Base-by-base conservation (phyloP, 208 protist genomes). In the Wallacemonas sp. region DNA sequence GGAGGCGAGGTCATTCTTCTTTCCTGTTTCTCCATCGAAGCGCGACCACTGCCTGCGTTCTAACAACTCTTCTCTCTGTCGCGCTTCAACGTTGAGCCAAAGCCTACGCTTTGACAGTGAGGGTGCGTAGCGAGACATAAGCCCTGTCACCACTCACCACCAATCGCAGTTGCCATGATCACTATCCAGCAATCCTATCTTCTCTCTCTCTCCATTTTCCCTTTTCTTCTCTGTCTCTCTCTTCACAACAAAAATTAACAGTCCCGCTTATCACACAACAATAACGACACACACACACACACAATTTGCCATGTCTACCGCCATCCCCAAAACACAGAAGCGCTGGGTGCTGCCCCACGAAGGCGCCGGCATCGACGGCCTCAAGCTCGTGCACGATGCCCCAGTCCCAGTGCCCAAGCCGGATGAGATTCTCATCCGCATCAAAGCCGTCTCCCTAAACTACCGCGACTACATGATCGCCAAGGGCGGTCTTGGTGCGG, bases 271-370 rank as follows among this genome's bases (percentile, higher is more conserved):
- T 41, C 6, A 6, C 36, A 14, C 6, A 41, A 41, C 14, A 49
- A 49, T 12, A 49, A 49, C 5, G 6, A 49, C 44, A 23, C 9
- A 49, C 17, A 9, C 19, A 49, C 19, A 21, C 19, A 14, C 5
- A 26, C 44, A 54, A 43, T n/a, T 34, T n/a, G n/a, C n/a, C n/a
- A 55, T 55, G 47, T 12, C 47, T 32, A 16, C 47, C 17, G 2
- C 52, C 2, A 33, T 58, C 17, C 52, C 52, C n/a, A 23, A 6
- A 11, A 38, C 29, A 41, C 30, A 58, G 19, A 58, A 69, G 66
- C 47, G 70, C 47, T 78, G 72, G 72, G 56, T 68, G 24, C 66
- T 78, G 57, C 72, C 72, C 44, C 47, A 71, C 14, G 72, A 69
- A 41, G 72, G 72, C 23, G 34, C 54, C 6, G 72, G 72, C 38